Evolutionary conservation across 441 rosid genomes (phyloP).

Genomic region (Metrosideros polymorpha): DNA sequence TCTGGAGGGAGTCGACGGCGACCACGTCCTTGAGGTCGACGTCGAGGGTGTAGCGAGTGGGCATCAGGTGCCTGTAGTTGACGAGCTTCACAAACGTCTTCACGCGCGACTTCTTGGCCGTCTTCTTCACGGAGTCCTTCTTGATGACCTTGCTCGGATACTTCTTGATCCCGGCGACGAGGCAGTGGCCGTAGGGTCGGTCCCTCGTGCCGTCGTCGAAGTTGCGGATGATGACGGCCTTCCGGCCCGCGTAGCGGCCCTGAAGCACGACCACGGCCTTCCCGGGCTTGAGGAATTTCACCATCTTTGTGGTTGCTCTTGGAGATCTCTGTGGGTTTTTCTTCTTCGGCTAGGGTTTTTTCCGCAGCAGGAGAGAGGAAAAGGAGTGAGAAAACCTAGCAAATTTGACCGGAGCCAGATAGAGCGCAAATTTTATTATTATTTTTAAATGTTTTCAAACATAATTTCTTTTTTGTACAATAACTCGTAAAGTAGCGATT

Average conservation of each 20-base stretch:
- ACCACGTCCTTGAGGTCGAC: neutral
- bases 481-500: too few relatives aligned
- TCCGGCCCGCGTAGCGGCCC: neutral
- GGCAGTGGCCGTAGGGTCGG: neutral
- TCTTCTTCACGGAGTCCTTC: neutral
- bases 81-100: neutral
- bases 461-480: too few relatives aligned
- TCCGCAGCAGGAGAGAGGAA: neutral
- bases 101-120: neutral
- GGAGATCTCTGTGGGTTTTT: neutral
- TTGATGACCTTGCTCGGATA: neutral
- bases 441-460: too few relatives aligned
- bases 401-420: neutral
- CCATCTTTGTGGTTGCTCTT: neutral
- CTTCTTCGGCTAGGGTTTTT: neutral
- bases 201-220: neutral
- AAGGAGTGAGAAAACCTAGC: neutral
- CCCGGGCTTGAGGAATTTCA: neutral
- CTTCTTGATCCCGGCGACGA: neutral
- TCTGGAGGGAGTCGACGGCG: neutral
- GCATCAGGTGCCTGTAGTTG: neutral
- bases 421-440: too few relatives aligned
- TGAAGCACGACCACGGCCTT: neutral
- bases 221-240: neutral
- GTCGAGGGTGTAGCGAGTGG: neutral